Evolutionary conservation across 2,329 filamentous ascomycete species (phyloP), one percentile per base, ranked within the genome.

Genomic region (Shiraia sp.): DNA sequence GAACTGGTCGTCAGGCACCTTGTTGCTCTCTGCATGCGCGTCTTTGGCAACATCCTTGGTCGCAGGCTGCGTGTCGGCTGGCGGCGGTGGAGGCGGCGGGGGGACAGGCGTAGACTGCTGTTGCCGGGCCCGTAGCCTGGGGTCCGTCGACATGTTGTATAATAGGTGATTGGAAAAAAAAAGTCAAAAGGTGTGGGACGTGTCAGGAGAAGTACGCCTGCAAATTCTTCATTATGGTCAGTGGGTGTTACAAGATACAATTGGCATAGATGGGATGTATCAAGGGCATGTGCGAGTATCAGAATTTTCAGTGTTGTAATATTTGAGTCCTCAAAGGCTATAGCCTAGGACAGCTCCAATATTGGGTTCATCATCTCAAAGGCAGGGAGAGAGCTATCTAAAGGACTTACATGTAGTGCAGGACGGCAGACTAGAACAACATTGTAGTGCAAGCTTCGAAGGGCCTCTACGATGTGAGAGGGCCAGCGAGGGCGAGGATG

Each of bases 341-440:
- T 33, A 45, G 55, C 53, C 57, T 80, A 80, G 83, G 85, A 88
- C 84, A 88, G 85, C 85, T 88, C 85, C 85, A 88, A 88, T 88
- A 86, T 64, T 65, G 60, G 58, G 61, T 66, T 83, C 81, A 84
- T 84, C 81, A 81, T 73, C 45, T 61, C 52, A 53, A 43, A 47
- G 29, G 23, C 28, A 25, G 31, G 32, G 34, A 35, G 31, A 32
- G 45, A 32, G 42, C 38, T 36, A 27, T 36, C 32, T 6, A 28
- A 37, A 23, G 10, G 55, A 59, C 56, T 42, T 32, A 13, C 24
- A 40, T 26, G 16, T 9, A 12, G 31, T 23, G 3, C 25, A 15
- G 13, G 13, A 10, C 30, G 35, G 19, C 19, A 22, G 19, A 22
- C 19, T 22, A 22, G 19, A 8, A 4, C 8, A 22, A 8, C 19